Base-by-base conservation (phyloP, 2,329 filamentous ascomycete genomes). In the Aspergillus sp. region DNA sequence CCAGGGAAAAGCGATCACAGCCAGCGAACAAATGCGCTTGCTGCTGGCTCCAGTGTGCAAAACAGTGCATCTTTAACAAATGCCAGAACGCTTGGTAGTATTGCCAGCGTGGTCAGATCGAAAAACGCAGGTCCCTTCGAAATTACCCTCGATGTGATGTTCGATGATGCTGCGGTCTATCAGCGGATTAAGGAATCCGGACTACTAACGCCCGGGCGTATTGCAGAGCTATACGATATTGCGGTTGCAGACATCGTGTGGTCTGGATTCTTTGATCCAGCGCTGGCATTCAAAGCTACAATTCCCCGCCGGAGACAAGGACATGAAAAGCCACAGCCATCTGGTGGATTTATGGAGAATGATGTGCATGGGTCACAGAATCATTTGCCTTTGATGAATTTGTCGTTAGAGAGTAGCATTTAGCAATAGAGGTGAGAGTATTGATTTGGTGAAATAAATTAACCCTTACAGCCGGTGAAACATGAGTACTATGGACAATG, bases 1-100 rank as follows among this genome's bases (percentile, higher is more conserved):
- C 1, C 27, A 12, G 27, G 4, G 27, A 11, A 3, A 11, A 11
- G 0, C 0, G 9, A 11, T 11, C 9, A 11, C 15, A 6, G n/a
- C n/a, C 2, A 43, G 5, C 9, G 40, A 17, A 11, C 6, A 19
- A 19, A 4, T n/a, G 11, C 4, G n/a, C 40, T 43, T 6, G 6
- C 8, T 3, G 3, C n/a, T 19, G 19, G 40, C 4, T 31, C 27
- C 2, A 31, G 9, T 31, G 8, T 19, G n/a, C n/a, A 6, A 19
- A 19, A 12, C 2, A 6, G 15, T 7, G 15, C 12, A 17, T 12
- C 2, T 8, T 12, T 8, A 6, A n/a, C n/a, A 19, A 11, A 19
- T 3, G 4, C 8, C n/a, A 43, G 17, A 6, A 19, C 19, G 1
- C 40, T 43, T 5, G 27, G 27, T 31, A 23, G 31, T 9, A 14